Percentiles rank a stretch among this genome's conserved stretches.
Evolutionary conservation across 148 eudicot genomes (phyloP).

Genomic region (Dianthus caryophyllus): DNA sequence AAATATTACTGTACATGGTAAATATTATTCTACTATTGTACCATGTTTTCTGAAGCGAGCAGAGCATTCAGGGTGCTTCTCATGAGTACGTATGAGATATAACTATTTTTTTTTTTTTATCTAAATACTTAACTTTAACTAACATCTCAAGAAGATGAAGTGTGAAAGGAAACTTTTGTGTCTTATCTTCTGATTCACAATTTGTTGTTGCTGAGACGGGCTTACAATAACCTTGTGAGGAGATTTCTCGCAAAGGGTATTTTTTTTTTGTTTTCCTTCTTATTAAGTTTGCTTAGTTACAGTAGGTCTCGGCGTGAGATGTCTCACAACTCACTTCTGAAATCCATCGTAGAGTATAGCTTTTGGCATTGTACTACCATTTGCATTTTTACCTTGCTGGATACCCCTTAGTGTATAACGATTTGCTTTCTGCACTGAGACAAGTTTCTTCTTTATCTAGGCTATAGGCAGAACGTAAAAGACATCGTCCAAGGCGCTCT

Average conservation of each 20-base stretch:
- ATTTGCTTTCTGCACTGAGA: neutral
- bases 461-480: conserved; percentile 61
- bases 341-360: neutral
- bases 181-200: neutral
- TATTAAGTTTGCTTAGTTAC: no score
- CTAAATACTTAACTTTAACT: neutral
- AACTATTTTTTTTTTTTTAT: neutral
- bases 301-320: no score
- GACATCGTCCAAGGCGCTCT: conserved; percentile 86
- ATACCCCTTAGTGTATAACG: neutral
- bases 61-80: neutral
- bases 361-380: neutral
- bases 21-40: neutral
- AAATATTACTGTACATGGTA: neutral
- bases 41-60: neutral
- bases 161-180: neutral
- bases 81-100: neutral
- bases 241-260: no score
- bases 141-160: neutral
- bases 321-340: no score
- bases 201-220: no score
- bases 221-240: no score
- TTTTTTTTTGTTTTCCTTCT: no score
- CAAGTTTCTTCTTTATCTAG: conserved; percentile 28
- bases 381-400: neutral